Conservation (phyloP, 371 early-diverging fungal species). For the Lichtheimia hyalospora region DNA sequence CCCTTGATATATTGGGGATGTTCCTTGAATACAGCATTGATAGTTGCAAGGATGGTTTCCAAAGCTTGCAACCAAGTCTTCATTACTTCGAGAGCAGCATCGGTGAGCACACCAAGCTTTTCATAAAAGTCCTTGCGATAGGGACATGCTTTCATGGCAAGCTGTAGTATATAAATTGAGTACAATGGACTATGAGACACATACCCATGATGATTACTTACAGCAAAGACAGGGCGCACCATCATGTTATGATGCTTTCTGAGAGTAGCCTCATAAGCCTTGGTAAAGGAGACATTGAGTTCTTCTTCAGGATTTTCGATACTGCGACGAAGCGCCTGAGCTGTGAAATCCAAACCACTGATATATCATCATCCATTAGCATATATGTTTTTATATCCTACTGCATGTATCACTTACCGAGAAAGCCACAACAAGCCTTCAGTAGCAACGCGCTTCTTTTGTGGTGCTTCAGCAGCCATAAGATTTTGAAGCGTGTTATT, state of each 20-base stretch:
- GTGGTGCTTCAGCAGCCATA: conserved; percentile 70
- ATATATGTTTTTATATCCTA: too few species aligned
- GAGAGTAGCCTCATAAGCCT: conserved; percentile 82
- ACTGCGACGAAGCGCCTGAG: conserved; percentile 74
- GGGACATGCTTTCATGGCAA: conserved; percentile 95
- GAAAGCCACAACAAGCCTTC: conserved; percentile 94
- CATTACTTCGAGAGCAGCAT: conserved; percentile 55
- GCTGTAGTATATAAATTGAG: too few species aligned
- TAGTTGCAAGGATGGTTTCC: conserved; percentile 53
- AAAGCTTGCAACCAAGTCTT: conserved; percentile 74
- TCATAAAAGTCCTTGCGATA: conserved; percentile 86
- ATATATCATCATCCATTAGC: not conserved
- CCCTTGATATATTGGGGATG: conserved; percentile 52
- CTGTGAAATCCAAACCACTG: conserved; percentile 84
- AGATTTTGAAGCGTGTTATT: conserved; percentile 83
- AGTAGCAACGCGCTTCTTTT: conserved; percentile 80
- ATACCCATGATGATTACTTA: conserved; percentile 31
- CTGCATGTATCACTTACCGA: conserved; percentile 53
- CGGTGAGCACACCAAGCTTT: conserved; percentile 72
- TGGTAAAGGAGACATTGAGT: conserved; percentile 77
- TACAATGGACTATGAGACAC: too few species aligned
- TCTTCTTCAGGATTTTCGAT: conserved; percentile 73
- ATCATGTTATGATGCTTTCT: conserved; percentile 81
- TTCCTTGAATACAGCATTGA: conserved; percentile 25
- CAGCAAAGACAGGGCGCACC: conserved; percentile 79